Percentiles rank a stretch among this genome's conserved stretches.
phyloP scores from a whole-genome alignment of 2,329 filamentous ascomycete species.

The Raffaelea arxii region DNA sequence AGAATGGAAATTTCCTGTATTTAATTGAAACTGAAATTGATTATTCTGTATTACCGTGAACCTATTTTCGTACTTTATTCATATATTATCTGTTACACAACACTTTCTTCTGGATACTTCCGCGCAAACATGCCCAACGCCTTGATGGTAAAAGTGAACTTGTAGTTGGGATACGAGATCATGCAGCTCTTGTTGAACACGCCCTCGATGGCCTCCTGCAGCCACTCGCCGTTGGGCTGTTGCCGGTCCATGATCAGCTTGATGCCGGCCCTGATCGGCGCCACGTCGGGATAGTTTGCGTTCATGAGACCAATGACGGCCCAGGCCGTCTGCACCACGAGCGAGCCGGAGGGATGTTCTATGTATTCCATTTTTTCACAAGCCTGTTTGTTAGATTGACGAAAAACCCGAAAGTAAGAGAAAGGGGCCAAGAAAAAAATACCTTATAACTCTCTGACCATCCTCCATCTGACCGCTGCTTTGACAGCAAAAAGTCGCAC shows the following conservation, averaged over 20 bases:
- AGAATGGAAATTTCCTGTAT: too few relatives aligned
- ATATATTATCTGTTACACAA: conserved; percentile 20
- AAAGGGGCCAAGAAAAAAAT: conserved; percentile 14
- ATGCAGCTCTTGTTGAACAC: conserved; percentile 99
- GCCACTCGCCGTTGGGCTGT: conserved; percentile 83
- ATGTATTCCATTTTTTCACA: conserved; percentile 69
- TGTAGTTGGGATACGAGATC: conserved; percentile 99
- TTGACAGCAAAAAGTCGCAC: conserved; percentile 76
- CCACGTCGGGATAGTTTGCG: conserved; percentile 67
- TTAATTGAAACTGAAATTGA: too few relatives aligned
- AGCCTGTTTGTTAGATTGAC: conserved; percentile 32
- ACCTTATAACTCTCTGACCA: conserved; percentile 93
- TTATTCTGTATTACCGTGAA: too few relatives aligned
- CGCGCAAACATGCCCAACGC: conserved; percentile 82
- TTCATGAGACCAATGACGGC: conserved; percentile 74
- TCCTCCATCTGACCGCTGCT: conserved; percentile 80
- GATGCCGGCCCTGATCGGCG: conserved; percentile 63
- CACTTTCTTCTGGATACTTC: conserved; percentile 56
- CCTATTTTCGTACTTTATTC: neutral
- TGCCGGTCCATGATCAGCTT: conserved; percentile 78
- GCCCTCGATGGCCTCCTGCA: conserved; percentile 91
- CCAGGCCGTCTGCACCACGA: conserved; percentile 95
- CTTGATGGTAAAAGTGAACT: conserved; percentile 91
- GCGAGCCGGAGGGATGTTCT: conserved; percentile 65
- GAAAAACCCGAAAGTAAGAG: conserved; percentile 3